phyloP scores from a whole-genome alignment of 2,329 filamentous ascomycete species.

The Fusarium cyanostomum region DNA sequence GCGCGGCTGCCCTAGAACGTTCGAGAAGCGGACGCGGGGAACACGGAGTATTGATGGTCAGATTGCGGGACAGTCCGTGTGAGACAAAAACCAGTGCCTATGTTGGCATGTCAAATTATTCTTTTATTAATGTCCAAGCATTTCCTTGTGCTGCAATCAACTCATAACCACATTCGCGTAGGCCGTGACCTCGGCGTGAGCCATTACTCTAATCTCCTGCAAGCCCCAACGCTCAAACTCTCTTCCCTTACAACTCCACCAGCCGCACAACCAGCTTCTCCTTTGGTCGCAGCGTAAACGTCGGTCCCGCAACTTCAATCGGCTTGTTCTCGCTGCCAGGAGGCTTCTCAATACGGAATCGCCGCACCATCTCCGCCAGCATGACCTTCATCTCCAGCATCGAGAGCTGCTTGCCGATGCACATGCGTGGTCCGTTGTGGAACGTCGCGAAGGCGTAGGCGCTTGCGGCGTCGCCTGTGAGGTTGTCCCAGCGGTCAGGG shows the following conservation, averaged over 20 bases:
- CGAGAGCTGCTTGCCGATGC: conserved; percentile 50
- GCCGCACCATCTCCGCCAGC: conserved; percentile 45
- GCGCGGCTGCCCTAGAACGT: conserved; percentile 40
- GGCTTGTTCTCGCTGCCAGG: conserved; percentile 20
- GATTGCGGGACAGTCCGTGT: conserved; percentile 30
- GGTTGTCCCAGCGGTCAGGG: conserved; percentile 51
- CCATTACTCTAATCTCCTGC: neutral
- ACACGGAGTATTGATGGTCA: conserved; percentile 1
- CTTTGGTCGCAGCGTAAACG: conserved; percentile 43
- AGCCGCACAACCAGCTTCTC: conserved; percentile 39
- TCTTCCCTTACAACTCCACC: conserved; percentile 19
- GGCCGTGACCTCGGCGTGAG: neutral
- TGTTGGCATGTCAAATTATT: too few relatives aligned
- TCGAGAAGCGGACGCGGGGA: conserved; percentile 35
- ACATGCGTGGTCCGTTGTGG: conserved; percentile 50
- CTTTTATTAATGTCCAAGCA: too few relatives aligned
- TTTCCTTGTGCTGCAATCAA: neutral
- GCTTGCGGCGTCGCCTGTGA: conserved; percentile 36
- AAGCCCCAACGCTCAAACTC: neutral
- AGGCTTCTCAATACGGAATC: conserved; percentile 44
- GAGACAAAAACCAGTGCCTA: too few relatives aligned
- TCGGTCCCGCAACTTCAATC: conserved; percentile 37
- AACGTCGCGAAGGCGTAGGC: conserved; percentile 50
- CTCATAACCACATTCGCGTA: neutral
- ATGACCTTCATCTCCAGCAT: conserved; percentile 52